Conservation (phyloP, 139 green algal genomes). For the Asterochloris sp. region DNA sequence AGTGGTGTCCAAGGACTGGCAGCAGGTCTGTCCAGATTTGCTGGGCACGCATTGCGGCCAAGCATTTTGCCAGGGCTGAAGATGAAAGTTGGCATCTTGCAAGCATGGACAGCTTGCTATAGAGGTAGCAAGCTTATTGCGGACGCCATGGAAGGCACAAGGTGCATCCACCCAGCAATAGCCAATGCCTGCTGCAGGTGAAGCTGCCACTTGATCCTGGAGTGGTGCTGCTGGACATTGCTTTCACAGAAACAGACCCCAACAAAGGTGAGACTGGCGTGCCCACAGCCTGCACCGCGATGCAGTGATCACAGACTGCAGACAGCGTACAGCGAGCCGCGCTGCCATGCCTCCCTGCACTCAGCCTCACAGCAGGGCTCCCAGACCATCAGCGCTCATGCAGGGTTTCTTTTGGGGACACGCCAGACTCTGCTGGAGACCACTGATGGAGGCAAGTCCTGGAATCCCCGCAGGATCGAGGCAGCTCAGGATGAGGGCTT, state of each 20-base stretch:
- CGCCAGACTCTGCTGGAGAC: constrained; percentile 97
- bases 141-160: too few species aligned
- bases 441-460: constrained; percentile 92
- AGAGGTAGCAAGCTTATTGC: too few species aligned
- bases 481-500: constrained; percentile 74
- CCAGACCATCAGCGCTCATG: background rate
- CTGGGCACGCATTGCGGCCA: background rate
- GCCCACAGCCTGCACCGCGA: background rate
- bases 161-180: background rate
- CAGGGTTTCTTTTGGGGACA: constrained; percentile 95
- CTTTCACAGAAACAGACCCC: constrained; percentile 81
- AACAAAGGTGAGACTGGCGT: constrained; percentile 71
- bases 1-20: constrained; percentile 12
- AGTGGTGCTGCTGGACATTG: constrained; percentile 96
- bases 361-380: background rate
- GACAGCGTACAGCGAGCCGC: background rate
- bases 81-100: background rate
- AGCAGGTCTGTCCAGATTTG: background rate
- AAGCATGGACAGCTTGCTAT: background rate
- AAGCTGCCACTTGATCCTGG: constrained; percentile 82
- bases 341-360: background rate
- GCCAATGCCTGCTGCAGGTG: constrained; percentile 25
- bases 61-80: background rate
- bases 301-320: background rate
- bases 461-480: constrained; percentile 66